phyloP scores from a whole-genome alignment of 2,329 filamentous ascomycete genomes.

The Ciborinia camelliae region DNA sequence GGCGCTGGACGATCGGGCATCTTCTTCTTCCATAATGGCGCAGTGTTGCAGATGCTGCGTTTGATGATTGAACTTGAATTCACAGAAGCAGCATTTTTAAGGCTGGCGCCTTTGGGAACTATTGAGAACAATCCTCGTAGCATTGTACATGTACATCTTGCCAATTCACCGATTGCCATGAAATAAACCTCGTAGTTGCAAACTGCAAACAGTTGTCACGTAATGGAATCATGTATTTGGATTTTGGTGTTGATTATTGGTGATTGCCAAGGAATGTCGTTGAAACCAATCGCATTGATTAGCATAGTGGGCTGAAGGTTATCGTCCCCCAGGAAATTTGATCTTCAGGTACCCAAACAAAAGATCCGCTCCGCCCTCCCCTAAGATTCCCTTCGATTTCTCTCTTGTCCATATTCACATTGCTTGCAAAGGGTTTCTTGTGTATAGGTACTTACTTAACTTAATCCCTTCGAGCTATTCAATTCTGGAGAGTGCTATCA shows the following conservation, averaged over 20 bases:
- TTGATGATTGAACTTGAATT: not conserved
- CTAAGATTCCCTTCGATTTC: not conserved
- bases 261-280: not conserved
- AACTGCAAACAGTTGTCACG: not conserved
- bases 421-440: not conserved
- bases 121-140: slow-evolving; percentile 24
- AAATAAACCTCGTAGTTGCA: not conserved
- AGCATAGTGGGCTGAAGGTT: not conserved
- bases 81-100: slow-evolving; percentile 20
- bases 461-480: not conserved
- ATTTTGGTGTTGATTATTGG: not conserved
- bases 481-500: no score
- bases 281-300: slow-evolving; percentile 8
- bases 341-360: slow-evolving; percentile 5
- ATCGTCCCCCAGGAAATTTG: slow-evolving; percentile 5
- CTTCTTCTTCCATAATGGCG: slow-evolving; percentile 46
- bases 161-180: slow-evolving; percentile 5
- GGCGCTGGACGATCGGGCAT: slow-evolving; percentile 72
- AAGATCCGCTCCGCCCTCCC: not conserved
- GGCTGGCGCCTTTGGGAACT: slow-evolving; percentile 16
- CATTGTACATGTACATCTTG: slow-evolving; percentile 36
- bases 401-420: not conserved
- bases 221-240: not conserved
- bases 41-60: slow-evolving; percentile 24
- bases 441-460: not conserved